These are phyloP conservation scores for Zygosaccharomyces kombuchaensis DNA, from an alignment of 805 yeast genomes.

Conservation along the genomic window DNA sequence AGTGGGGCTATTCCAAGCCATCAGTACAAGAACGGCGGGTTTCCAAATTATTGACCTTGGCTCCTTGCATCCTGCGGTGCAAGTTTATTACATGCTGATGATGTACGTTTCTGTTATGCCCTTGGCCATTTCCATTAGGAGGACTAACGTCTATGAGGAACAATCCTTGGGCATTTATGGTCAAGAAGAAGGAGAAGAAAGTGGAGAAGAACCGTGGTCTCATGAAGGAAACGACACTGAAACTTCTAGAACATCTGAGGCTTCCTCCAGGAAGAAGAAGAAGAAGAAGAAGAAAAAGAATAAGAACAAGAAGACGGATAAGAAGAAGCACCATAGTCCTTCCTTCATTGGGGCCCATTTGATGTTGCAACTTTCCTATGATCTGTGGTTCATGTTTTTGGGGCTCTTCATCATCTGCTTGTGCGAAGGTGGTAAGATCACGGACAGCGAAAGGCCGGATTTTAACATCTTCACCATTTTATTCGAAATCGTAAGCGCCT, in stretches of 20 bases:
- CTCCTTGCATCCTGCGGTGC: constrained; percentile 80
- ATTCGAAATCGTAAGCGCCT: constrained; percentile 90
- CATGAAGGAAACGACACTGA: constrained; percentile 16
- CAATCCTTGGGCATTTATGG: constrained; percentile 90
- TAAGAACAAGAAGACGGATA: constrained; percentile 11
- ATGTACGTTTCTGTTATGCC: constrained; percentile 98
- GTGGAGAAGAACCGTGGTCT: background rate
- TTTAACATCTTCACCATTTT: constrained; percentile 69
- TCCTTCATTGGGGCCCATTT: constrained; percentile 83
- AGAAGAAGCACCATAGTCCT: constrained; percentile 36
- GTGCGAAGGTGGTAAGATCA: constrained; percentile 67
- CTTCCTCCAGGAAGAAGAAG: constrained; percentile 4
- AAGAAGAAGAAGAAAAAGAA: constrained; percentile 19
- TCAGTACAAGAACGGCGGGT: constrained; percentile 93
- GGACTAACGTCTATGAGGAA: constrained; percentile 97
- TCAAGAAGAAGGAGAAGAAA: constrained; percentile 23
- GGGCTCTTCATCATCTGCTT: constrained; percentile 85
- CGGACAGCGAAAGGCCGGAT: constrained; percentile 39
- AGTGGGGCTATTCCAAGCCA: constrained; percentile 85
- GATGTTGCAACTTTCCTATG: constrained; percentile 87
- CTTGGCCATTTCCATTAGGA: constrained; percentile 89
- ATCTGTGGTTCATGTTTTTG: constrained; percentile 86
- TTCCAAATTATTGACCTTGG: constrained; percentile 69
- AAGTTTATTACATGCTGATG: constrained; percentile 91
- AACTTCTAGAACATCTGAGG: constrained; percentile 3